These are phyloP conservation scores for Lycium barbarum DNA, from an alignment of 257 asterid genomes.

Conservation along the genomic window DNA sequence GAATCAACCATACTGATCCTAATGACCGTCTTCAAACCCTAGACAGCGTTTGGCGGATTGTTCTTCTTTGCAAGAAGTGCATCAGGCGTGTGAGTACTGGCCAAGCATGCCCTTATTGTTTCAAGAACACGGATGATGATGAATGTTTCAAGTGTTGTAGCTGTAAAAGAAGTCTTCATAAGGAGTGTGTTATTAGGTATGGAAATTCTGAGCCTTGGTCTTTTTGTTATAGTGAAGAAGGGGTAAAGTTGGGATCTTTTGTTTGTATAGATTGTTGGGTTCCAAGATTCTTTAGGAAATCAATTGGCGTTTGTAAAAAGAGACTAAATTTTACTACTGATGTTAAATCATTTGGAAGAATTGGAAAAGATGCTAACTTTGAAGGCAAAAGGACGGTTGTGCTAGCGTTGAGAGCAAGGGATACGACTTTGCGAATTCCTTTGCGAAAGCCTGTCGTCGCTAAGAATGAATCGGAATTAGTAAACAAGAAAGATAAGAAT, in stretches of 20 bases:
- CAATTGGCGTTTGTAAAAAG: constrained; percentile 44
- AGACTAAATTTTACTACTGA: constrained; percentile 29
- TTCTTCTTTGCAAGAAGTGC: constrained; percentile 78
- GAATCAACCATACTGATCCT: constrained; percentile 65
- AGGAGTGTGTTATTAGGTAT: constrained; percentile 56
- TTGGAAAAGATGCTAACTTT: constrained; percentile 39
- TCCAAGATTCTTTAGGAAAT: constrained; percentile 67
- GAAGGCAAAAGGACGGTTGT: constrained; percentile 45
- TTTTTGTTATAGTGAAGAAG: constrained; percentile 46
- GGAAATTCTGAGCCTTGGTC: constrained; percentile 73
- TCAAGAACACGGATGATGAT: constrained; percentile 47
- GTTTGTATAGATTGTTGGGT: constrained; percentile 96
- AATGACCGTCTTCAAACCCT: constrained; percentile 73
- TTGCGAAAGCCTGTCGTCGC: constrained; percentile 23
- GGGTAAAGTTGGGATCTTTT: constrained; percentile 32
- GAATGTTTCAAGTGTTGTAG: constrained; percentile 53
- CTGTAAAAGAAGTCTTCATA: constrained; percentile 66
- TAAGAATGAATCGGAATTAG: constrained; percentile 36
- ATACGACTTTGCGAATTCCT: constrained; percentile 35
- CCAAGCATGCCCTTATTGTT: constrained; percentile 75
- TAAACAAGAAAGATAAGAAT: constrained; percentile 40
- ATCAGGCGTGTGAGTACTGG: constrained; percentile 51
- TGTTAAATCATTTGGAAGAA: constrained; percentile 37
- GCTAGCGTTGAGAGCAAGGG: constrained; percentile 44
- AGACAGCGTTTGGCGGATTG: constrained; percentile 87